Percentiles rank a stretch among this genome's conserved stretches.
These are phyloP conservation scores for Hemerocallis citrina DNA, from an alignment of 106 monocot species.

Conservation along the genomic window DNA sequence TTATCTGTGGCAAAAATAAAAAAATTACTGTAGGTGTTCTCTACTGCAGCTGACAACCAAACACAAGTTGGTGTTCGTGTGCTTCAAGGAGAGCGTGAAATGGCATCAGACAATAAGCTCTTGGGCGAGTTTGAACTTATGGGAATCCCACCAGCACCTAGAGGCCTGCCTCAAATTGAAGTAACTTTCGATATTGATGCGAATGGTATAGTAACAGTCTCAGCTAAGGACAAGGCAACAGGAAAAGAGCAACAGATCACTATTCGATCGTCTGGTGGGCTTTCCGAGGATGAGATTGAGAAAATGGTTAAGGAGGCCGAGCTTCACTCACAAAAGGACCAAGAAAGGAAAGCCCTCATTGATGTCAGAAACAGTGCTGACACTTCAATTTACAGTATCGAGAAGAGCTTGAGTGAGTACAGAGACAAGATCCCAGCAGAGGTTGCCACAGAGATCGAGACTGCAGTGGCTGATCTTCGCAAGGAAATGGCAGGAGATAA, in stretches of 20 bases:
- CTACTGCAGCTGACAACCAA: conserved; percentile 65
- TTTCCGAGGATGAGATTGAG: conserved; percentile 61
- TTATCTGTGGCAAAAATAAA: too few relatives aligned
- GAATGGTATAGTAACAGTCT: conserved; percentile 61
- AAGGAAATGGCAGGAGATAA: conserved; percentile 36
- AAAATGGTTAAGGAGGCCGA: conserved; percentile 68
- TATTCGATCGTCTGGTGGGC: conserved; percentile 56
- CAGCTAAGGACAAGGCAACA: conserved; percentile 63
- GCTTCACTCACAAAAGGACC: conserved; percentile 49
- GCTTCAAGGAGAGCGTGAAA: conserved; percentile 66
- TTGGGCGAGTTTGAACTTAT: conserved; percentile 62
- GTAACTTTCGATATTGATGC: conserved; percentile 74
- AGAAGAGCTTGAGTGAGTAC: conserved; percentile 66
- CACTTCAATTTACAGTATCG: conserved; percentile 48
- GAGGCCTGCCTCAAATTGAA: conserved; percentile 65
- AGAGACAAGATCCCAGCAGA: conserved; percentile 57
- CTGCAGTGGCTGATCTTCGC: conserved; percentile 42
- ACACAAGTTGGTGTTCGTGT: conserved; percentile 65
- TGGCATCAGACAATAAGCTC: conserved; percentile 67
- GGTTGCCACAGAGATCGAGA: conserved; percentile 49
- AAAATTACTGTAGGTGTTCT: conserved; percentile 61
- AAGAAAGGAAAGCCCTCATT: conserved; percentile 54
- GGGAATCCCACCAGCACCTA: conserved; percentile 57
- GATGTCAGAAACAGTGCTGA: conserved; percentile 49
- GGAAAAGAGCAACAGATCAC: conserved; percentile 72